Base-by-base conservation (phyloP, 768 basidiomycete genomes). In the Psilocybe tampanensis region DNA sequence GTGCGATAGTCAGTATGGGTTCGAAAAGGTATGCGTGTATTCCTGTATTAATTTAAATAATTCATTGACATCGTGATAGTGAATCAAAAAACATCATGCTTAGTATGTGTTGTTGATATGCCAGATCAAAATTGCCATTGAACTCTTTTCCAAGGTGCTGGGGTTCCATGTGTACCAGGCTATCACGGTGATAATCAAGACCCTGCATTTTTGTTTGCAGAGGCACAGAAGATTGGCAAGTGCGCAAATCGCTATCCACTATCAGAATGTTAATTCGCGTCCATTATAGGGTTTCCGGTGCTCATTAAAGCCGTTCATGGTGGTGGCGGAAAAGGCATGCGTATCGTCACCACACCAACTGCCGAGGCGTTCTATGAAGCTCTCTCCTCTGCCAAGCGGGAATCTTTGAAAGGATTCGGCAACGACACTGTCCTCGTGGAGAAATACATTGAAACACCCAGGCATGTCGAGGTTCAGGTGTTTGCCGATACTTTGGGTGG, bases 71-170 rank as follows among this genome's bases (percentile, higher is more conserved):
- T 39, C n/a, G 15, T 12, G 15, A 32, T 21, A 69, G 93, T 55
- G 94, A 95, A 78, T 95, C 93, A 36, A 98, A 98, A 77, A 94
- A 92, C 57, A 96, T 96, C 66, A 95, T 96, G 94, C 81, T 82
- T 17, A 79, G 89, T 90, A 73, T 39, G 80, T 60, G 18, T 39
- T 29, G 13, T 52, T 33, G 43, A 43, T 7, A 22, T 33, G 22
- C 44, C 47, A 34, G 33, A 2, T 44, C 53, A 44, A 47, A 1
- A 24, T 47, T 9, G 19, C 17, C 47, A 52, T 21, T 49, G 15
- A 44, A 44, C 7, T 29, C 47, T 22, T 23, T 42, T 36, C 19
- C 62, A 39, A 91, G 92, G 83, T 62, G 95, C 95, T 55, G 87
- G 88, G 0, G 95, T 98, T 1, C 94, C 94, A 1, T 95, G 94